Conservation (phyloP, 805 yeast species). For the Candida ovalis region DNA sequence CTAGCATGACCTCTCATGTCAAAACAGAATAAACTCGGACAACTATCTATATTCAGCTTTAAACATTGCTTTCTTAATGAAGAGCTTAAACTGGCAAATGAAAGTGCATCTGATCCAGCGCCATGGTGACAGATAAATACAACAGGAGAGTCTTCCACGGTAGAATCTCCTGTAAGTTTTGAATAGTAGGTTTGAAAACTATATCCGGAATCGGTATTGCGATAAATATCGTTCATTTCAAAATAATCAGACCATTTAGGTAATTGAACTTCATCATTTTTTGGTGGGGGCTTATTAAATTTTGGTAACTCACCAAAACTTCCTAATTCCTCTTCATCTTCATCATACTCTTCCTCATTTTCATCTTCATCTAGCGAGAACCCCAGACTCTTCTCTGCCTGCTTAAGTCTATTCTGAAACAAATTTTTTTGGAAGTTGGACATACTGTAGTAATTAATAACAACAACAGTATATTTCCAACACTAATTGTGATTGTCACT, state of each 20-base stretch:
- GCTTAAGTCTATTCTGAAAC: conserved; percentile 22
- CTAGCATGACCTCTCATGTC: conserved; percentile 88
- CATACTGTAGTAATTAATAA: conserved; percentile 9
- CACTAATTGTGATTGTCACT: no score
- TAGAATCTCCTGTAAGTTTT: background rate
- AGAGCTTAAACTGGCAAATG: conserved; percentile 59
- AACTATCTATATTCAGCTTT: conserved; percentile 25
- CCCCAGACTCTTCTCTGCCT: conserved; percentile 22
- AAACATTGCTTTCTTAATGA: conserved; percentile 38
- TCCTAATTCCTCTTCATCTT: conserved; percentile 11
- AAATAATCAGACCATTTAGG: conserved; percentile 36
- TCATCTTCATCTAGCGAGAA: conserved; percentile 11
- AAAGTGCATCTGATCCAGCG: conserved; percentile 84
- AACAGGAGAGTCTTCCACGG: conserved; percentile 38
- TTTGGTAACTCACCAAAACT: conserved; percentile 9
- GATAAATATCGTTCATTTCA: conserved; percentile 23
- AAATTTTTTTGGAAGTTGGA: conserved; percentile 26
- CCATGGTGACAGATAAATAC: conserved; percentile 85
- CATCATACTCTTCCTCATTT: conserved; percentile 10
- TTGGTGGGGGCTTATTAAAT: background rate
- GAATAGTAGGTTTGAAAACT: conserved; percentile 54
- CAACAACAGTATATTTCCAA: no score
- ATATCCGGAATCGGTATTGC: conserved; percentile 22
- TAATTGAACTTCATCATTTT: background rate
- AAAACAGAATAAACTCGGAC: conserved; percentile 64